phyloP scores from a whole-genome alignment of 2,329 filamentous ascomycete species.

The Penicillium thymicola region DNA sequence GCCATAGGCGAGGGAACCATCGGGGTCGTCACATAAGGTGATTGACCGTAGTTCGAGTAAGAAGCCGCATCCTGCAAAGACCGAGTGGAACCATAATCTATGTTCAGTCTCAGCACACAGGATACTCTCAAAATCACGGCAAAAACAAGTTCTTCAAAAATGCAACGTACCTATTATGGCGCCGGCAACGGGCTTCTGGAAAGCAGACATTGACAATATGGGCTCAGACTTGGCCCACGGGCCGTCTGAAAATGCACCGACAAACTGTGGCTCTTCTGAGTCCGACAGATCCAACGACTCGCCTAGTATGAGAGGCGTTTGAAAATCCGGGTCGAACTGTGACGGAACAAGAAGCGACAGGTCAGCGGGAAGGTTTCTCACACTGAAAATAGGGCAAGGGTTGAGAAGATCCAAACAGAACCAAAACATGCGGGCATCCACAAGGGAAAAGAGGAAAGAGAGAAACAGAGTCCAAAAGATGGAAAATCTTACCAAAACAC shows the following conservation, averaged over 20 bases:
- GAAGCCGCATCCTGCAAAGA: conserved; percentile 41
- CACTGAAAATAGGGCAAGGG: conserved; percentile 4
- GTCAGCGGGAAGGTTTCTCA: conserved; percentile 16
- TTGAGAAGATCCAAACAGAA: conserved; percentile 20
- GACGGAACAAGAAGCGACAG: conserved; percentile 7
- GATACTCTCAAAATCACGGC: background rate
- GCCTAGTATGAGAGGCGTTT: conserved; percentile 48
- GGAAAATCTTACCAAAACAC: conserved; percentile 42
- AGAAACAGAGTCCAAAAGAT: conserved; percentile 20
- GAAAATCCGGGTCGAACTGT: conserved; percentile 45
- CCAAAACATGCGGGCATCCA: conserved; percentile 26
- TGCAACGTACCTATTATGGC: conserved; percentile 74
- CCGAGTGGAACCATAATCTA: conserved; percentile 39
- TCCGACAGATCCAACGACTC: conserved; percentile 47
- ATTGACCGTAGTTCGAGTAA: conserved; percentile 41
- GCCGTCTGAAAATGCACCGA: conserved; percentile 48
- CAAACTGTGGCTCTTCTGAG: conserved; percentile 45
- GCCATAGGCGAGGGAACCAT: conserved; percentile 42
- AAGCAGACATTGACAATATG: conserved; percentile 76
- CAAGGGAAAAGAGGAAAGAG: conserved; percentile 16
- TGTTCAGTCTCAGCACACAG: conserved; percentile 16
- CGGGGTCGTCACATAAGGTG: conserved; percentile 38
- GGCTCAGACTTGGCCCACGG: conserved; percentile 57
- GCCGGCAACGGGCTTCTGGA: conserved; percentile 70
- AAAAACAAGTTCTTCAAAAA: background rate